A percentile compares a stretch with the other conserved stretches of the same genome.
Conservation (phyloP, 176 grass and related monocot genomes). For the Carex parvula region DNA sequence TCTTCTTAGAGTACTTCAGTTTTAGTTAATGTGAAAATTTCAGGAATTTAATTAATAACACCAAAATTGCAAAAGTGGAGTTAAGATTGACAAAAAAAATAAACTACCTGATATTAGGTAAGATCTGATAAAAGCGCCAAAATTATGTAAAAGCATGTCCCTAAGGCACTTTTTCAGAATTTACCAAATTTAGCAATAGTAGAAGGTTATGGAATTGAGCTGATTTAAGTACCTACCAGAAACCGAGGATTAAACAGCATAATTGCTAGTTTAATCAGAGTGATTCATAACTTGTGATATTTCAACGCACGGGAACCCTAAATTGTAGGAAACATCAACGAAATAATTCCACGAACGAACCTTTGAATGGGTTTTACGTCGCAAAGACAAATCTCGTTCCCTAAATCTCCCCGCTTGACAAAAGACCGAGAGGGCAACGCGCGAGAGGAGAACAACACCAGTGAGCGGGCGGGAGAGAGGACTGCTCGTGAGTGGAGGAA, state of each 20-base stretch:
- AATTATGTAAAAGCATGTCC: not conserved
- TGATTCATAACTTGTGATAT: not conserved
- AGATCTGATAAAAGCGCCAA: not conserved
- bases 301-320: no score
- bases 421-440: not conserved
- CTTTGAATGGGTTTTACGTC: not conserved
- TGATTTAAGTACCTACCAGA: not conserved
- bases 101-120: no score
- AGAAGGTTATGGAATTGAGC: not conserved
- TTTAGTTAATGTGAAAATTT: no score
- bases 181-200: not conserved
- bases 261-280: not conserved
- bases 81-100: no score
- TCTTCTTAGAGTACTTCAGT: no score
- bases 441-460: no score
- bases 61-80: no score
- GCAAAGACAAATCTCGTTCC: not conserved
- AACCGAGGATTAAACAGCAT: not conserved
- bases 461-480: no score
- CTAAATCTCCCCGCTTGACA: not conserved
- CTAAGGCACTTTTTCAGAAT: not conserved
- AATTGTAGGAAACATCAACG: not conserved
- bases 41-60: no score
- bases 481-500: no score
- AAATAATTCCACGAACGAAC: not conserved